Conservation (phyloP, 208 protist species). For the Trypanosoma rangeli region DNA sequence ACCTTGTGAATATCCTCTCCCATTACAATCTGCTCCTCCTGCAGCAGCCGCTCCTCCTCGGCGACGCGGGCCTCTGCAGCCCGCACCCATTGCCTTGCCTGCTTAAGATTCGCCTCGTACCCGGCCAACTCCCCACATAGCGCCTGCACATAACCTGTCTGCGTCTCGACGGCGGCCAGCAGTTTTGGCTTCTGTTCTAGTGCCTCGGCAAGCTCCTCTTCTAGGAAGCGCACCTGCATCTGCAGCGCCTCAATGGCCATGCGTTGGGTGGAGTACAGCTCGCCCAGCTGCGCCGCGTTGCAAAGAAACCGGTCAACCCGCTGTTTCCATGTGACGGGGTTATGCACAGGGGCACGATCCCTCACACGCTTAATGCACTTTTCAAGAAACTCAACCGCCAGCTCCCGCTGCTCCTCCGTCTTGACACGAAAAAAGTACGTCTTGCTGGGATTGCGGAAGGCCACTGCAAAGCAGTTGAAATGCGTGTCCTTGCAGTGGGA, state of each 20-base stretch:
- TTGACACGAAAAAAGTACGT: conserved; percentile 23
- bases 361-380: conserved; percentile 1
- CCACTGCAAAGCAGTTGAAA: conserved; percentile 21
- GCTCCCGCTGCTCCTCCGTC: background rate
- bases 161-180: background rate
- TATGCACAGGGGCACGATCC: background rate
- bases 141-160: conserved; percentile 8
- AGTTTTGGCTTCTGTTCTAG: background rate
- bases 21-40: conserved; percentile 1
- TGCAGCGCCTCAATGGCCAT: background rate
- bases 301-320: conserved; percentile 17
- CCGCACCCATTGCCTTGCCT: background rate
- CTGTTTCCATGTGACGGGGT: conserved; percentile 27
- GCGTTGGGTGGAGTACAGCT: background rate
- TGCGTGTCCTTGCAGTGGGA: conserved; percentile 13
- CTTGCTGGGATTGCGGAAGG: conserved; percentile 1
- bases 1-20: conserved; percentile 9
- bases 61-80: conserved; percentile 1
- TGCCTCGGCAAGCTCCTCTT: conserved; percentile 2
- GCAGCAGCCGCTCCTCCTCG: conserved; percentile 11
- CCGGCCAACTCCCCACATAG: conserved; percentile 12
- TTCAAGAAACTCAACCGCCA: conserved; percentile 15
- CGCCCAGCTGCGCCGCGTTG: conserved; percentile 20
- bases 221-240: background rate
- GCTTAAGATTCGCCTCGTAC: conserved; percentile 3